Evolutionary conservation across 1,284 basidiomycete species (phyloP).

Genomic region (Boletus semigastroideus): DNA sequence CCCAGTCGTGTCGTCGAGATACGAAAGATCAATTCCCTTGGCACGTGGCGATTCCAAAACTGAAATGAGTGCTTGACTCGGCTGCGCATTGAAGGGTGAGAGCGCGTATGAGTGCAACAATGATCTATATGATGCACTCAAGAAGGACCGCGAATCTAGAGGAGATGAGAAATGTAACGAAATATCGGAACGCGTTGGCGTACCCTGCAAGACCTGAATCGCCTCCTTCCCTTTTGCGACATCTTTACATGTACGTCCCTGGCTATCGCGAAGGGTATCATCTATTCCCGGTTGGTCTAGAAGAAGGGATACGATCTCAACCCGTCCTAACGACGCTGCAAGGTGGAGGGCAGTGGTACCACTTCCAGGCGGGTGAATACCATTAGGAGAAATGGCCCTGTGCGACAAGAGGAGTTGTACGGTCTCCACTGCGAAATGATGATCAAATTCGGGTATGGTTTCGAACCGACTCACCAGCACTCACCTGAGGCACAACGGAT

Average conservation of each 20-base stretch:
- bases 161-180: slow-evolving; percentile 4
- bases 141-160: slow-evolving; percentile 78
- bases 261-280: slow-evolving; percentile 73
- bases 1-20: slow-evolving; percentile 77
- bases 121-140: slow-evolving; percentile 77
- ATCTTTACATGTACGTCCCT: slow-evolving; percentile 74
- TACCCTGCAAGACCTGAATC: slow-evolving; percentile 72
- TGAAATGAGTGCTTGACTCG: slow-evolving; percentile 51
- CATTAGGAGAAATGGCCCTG: slow-evolving; percentile 76
- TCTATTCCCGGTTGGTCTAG: slow-evolving; percentile 80
- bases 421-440: slow-evolving; percentile 25
- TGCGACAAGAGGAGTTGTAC: slow-evolving; percentile 68
- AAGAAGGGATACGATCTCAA: slow-evolving; percentile 74
- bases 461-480: slow-evolving; percentile 29
- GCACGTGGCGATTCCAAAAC: slow-evolving; percentile 65
- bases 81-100: slow-evolving; percentile 44
- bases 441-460: slow-evolving; percentile 1
- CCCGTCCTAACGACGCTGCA: slow-evolving; percentile 77
- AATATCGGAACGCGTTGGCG: not conserved
- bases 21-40: slow-evolving; percentile 62
- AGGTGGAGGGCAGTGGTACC: slow-evolving; percentile 87
- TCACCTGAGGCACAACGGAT: slow-evolving; percentile 81
- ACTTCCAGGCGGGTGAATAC: slow-evolving; percentile 65
- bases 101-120: slow-evolving; percentile 72
- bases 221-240: slow-evolving; percentile 74